Evolutionary conservation across 805 yeast species (phyloP), one percentile per base, ranked within the genome.

Genomic region (Komagataella ulmi): DNA sequence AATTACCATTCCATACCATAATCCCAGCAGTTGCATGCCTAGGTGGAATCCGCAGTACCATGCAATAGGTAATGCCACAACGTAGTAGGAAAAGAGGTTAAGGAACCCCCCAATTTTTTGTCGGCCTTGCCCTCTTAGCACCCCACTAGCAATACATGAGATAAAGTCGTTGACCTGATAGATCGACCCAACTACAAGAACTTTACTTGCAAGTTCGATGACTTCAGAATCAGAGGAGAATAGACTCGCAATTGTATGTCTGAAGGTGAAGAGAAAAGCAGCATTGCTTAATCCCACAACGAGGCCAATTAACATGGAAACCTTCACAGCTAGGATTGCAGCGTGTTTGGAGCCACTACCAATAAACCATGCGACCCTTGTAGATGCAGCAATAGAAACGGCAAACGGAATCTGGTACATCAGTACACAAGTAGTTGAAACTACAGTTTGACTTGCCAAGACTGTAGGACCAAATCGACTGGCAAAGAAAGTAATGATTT

Each of bases 361-460:
- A 52, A 85, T 74, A 55, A 72, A 82, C 72, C 86, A 83, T 4
- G 91, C 91, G 18, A 85, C 76, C 64, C 91, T 74, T 1, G 91
- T 84, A 10, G 88, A 80, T 0, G 85, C 77, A 3, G 90, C 86
- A 51, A 85, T 82, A 7, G 87, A 79, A 44, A 84, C 74, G 14
- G 89, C 88, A 61, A 85, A 83, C 19, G 90, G 90, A 4, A 85
- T 68, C 63, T 85, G 93, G 62, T 83, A 85, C 18, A 82, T 70
- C 50, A 85, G 63, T 0, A 83, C 79, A 52, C 85, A 81, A 49
- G 84, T 75, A 1, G 89, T 83, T 21, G 85, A 71, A 12, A 84
- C 75, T 51, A 85, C 82, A 2, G 86, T 79, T 65, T 85, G 90
- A 0, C 91, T 85, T 7, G 88, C 93, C 56, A 85, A 69, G 1